Percentiles rank a stretch among this genome's conserved stretches.
Conservation (phyloP, 2,329 filamentous ascomycete genomes). For the Alternaria arbusti region DNA sequence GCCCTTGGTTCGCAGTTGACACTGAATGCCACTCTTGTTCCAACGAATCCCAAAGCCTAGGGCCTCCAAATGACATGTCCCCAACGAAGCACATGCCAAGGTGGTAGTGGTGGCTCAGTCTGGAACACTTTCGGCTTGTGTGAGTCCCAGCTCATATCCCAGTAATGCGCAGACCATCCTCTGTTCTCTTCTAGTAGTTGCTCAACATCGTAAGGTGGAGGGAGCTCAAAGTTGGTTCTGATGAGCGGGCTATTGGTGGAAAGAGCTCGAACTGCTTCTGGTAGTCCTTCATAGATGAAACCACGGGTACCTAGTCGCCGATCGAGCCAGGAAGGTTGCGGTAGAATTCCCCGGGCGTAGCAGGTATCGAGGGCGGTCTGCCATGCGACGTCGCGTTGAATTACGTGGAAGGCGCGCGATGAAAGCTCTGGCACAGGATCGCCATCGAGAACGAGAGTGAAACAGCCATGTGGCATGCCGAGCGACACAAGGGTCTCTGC, state of each 20-base stretch:
- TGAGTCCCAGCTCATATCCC: neutral
- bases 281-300: neutral
- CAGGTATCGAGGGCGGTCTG: neutral
- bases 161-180: neutral
- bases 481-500: fast-evolving
- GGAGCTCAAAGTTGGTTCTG: neutral
- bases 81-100: neutral
- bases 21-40: too few relatives aligned
- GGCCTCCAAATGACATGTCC: neutral
- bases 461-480: neutral
- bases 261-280: neutral
- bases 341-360: neutral
- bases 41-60: too few relatives aligned
- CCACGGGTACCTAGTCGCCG: too few relatives aligned
- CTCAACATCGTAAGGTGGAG: neutral
- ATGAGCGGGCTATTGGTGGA: neutral
- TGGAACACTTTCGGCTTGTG: neutral
- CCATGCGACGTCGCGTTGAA: neutral
- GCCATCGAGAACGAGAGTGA: neutral
- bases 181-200: neutral
- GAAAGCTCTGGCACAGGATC: neutral
- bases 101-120: neutral
- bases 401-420: neutral
- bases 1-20: too few relatives aligned
- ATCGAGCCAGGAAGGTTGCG: neutral